phyloP scores from a whole-genome alignment of 1,284 basidiomycete species.

The Malassezia obtusa region DNA sequence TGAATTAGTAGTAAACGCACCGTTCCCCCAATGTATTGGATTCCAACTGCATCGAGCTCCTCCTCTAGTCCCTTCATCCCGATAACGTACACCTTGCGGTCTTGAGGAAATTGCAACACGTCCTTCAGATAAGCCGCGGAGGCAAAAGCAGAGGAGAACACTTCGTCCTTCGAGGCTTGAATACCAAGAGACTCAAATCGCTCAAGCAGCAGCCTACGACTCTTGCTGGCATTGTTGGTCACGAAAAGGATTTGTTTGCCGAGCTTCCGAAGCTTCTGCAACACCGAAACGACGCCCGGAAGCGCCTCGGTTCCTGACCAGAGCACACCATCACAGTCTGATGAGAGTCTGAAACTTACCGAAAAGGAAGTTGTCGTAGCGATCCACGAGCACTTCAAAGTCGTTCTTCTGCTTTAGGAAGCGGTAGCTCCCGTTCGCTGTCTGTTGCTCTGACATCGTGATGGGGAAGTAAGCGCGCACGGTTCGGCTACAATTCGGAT shows the following conservation, averaged over 20 bases:
- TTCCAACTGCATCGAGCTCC: slow-evolving; percentile 73
- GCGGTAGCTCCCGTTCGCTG: slow-evolving; percentile 18
- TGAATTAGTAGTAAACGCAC: slow-evolving; percentile 54
- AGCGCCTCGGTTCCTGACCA: slow-evolving; percentile 64
- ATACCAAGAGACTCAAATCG: slow-evolving; percentile 86
- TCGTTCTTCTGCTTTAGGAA: slow-evolving; percentile 21
- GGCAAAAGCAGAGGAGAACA: slow-evolving; percentile 90
- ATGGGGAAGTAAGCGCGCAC: slow-evolving; percentile 1
- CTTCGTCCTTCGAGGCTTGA: slow-evolving; percentile 73
- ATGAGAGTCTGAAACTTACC: not conserved
- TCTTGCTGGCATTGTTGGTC: slow-evolving; percentile 96
- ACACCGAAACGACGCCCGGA: slow-evolving; percentile 48
- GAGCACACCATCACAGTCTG: slow-evolving; percentile 78
- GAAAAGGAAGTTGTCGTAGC: slow-evolving; percentile 45
- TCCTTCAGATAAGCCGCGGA: slow-evolving; percentile 84
- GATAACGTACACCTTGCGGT: slow-evolving; percentile 91
- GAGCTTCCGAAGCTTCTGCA: slow-evolving; percentile 47
- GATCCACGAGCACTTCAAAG: slow-evolving; percentile 26
- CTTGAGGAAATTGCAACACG: slow-evolving; percentile 73
- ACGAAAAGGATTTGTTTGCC: slow-evolving; percentile 88
- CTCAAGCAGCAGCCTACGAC: slow-evolving; percentile 69
- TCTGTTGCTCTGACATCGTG: not conserved
- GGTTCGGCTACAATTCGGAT: slow-evolving; percentile 4
- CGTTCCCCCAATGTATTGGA: slow-evolving; percentile 72
- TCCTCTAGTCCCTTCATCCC: slow-evolving; percentile 87